These are phyloP conservation scores for Colletotrichum tofieldiae DNA, from an alignment of 2,329 filamentous ascomycete genomes.

Conservation along the genomic window DNA sequence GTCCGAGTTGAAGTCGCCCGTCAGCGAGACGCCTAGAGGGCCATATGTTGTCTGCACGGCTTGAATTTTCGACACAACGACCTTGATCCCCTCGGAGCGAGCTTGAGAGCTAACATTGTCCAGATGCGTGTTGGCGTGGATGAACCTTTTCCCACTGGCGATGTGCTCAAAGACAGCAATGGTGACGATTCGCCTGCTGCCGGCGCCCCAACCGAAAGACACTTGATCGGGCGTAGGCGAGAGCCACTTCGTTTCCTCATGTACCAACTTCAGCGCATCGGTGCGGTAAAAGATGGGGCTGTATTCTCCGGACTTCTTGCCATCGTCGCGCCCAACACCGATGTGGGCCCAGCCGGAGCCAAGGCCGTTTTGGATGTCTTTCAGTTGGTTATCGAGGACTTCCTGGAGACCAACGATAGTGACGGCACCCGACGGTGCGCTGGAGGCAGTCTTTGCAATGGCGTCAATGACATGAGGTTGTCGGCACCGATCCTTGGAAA, in stretches of 20 bases:
- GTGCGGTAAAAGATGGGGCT: conserved; percentile 75
- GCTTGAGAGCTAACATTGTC: conserved; percentile 63
- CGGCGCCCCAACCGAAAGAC: conserved; percentile 72
- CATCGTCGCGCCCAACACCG: conserved; percentile 70
- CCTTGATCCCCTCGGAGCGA: conserved; percentile 60
- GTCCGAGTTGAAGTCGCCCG: conserved; percentile 68
- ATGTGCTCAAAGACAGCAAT: conserved; percentile 62
- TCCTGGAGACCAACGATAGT: conserved; percentile 79
- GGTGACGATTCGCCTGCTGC: conserved; percentile 63
- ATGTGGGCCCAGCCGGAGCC: conserved; percentile 63
- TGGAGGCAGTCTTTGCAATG: conserved; percentile 67
- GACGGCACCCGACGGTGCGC: conserved; percentile 56
- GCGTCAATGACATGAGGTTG: conserved; percentile 69
- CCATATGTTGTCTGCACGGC: conserved; percentile 41
- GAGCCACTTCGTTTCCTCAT: conserved; percentile 74
- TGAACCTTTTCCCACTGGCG: conserved; percentile 54
- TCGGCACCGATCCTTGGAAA: conserved; percentile 58
- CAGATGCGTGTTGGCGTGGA: conserved; percentile 68
- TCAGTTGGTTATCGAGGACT: conserved; percentile 73
- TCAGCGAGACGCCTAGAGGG: conserved; percentile 58
- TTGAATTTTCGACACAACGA: conserved; percentile 58
- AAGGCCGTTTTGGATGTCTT: conserved; percentile 70
- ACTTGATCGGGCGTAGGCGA: conserved; percentile 71
- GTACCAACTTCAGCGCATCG: conserved; percentile 64
- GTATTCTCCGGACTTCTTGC: conserved; percentile 73